Base-by-base conservation (phyloP, 805 yeast genomes). In the Metschnikowia rubicola region DNA sequence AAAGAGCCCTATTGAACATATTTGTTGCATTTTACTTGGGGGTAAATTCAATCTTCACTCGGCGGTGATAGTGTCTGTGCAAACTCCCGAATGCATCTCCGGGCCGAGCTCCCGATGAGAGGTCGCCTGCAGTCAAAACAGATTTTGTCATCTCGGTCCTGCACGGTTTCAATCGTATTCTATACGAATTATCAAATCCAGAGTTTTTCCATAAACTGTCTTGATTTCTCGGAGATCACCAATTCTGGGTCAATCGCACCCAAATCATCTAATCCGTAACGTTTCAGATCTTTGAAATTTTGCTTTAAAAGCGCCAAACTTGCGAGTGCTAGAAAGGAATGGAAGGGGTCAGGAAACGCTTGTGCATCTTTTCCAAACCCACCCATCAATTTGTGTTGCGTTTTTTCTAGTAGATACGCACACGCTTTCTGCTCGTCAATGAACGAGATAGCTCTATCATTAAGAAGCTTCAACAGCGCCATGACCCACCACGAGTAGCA, bases 401-500 rank as follows among this genome's bases (percentile, higher is more conserved):
- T 83, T 15, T 66, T 62, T 0, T 67, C 53, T 10, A 84, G 51
- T 17, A 89, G 62, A 56, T 74, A 88, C 3, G 61, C 51, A 3
- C 57, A 52, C 1, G 76, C 73, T 6, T 59, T 60, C 0, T 62
- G 59, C 7, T 47, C 32, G 50, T 81, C 70, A 1, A 77, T 54
- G 11, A 80, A 58, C 0, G 49, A 46, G 19, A 63, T 43, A n/a
- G 56, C 52, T 11, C 49, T 15, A 1, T 29, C 19, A 1, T 61
- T 62, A 21, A 88, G 56, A 11, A 84, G 55, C 1, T 60, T 55
- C 51, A 88, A 66, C 4, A 88, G 70, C 2, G 80, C 91, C 12
- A 81, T 57, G 39, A 80, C 78, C 97, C 97, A 90, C 74, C 89
- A 90, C 7, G 85, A 78, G 60, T 90, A 90, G 67, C 97, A 90